phyloP scores from a whole-genome alignment of 2,329 filamentous ascomycete genomes.

The Fusarium sp. region DNA sequence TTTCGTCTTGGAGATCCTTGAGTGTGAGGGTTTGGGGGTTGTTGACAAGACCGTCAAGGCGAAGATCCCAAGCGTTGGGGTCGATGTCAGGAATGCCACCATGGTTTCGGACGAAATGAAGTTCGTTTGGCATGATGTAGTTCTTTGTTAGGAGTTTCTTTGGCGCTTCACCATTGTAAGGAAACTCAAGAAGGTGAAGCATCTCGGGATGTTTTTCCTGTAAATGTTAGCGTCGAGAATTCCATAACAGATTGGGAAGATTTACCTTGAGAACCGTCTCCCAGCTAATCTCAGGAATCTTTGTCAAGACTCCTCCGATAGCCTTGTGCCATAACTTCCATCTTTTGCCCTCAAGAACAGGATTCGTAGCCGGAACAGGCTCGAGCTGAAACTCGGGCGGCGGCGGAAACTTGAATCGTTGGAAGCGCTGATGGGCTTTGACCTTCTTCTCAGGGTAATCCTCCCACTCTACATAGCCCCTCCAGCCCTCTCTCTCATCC shows the following conservation, averaged over 20 bases:
- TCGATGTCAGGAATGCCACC: constrained; percentile 77
- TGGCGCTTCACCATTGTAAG: constrained; percentile 72
- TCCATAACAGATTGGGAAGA: too few species aligned
- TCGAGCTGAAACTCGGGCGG: constrained; percentile 67
- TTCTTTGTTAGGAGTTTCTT: constrained; percentile 66
- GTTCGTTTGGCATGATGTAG: constrained; percentile 70
- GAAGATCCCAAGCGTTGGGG: constrained; percentile 63
- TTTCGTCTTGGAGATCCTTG: constrained; percentile 70
- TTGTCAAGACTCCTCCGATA: constrained; percentile 52
- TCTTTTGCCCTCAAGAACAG: constrained; percentile 65
- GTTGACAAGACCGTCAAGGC: constrained; percentile 71
- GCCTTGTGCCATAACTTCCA: constrained; percentile 72
- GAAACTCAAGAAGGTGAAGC: constrained; percentile 72
- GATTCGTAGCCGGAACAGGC: constrained; percentile 68
- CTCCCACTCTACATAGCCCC: constrained; percentile 75
- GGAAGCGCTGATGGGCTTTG: constrained; percentile 65
- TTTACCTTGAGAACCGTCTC: constrained; percentile 58
- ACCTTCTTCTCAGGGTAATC: constrained; percentile 75
- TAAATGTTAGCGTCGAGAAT: accelerated
- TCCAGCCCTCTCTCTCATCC: constrained; percentile 51
- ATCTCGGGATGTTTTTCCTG: constrained; percentile 69
- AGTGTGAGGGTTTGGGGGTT: constrained; percentile 68
- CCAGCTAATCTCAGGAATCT: constrained; percentile 70
- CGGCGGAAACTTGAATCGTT: constrained; percentile 46
- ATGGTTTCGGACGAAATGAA: constrained; percentile 77